A percentile compares a stretch with the other conserved stretches of the same genome.
Evolutionary conservation across 441 rosid species (phyloP).

Genomic region (Erodium chrysanthum): DNA sequence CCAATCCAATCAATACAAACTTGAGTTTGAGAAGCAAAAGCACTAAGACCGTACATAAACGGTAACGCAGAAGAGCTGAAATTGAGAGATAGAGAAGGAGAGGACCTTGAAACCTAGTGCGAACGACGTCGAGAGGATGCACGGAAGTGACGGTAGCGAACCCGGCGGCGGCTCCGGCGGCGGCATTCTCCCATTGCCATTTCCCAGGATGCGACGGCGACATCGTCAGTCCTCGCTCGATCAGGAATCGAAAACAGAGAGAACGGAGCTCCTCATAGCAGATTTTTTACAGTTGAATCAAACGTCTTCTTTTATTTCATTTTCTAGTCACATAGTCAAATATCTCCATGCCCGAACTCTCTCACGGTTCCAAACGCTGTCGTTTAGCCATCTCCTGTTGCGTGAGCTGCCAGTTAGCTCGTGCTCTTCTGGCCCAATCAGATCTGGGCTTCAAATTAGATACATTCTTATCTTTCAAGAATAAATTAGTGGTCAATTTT

Average conservation of each 20-base stretch:
- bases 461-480: too few species aligned
- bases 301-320: too few species aligned
- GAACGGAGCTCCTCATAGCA: too few species aligned
- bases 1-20: not conserved
- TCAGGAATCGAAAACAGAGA: not conserved
- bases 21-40: conserved; percentile 10
- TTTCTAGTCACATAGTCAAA: too few species aligned
- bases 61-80: not conserved
- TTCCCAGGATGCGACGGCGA: conserved; percentile 1
- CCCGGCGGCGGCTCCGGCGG: conserved; percentile 81
- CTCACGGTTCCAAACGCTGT: too few species aligned
- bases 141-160: conserved; percentile 70
- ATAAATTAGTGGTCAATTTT: too few species aligned
- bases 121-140: conserved; percentile 90
- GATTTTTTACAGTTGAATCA: too few species aligned
- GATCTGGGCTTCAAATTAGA: too few species aligned
- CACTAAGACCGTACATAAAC: not conserved
- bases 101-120: conserved; percentile 83
- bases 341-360: too few species aligned
- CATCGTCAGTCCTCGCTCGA: conserved; percentile 9
- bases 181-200: conserved; percentile 83
- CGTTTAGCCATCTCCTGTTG: too few species aligned
- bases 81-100: not conserved
- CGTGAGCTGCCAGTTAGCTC: too few species aligned
- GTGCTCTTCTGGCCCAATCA: too few species aligned